These are phyloP conservation scores for Beauveria medogensis DNA, from an alignment of 2,329 filamentous ascomycete species.

Conservation along the genomic window DNA sequence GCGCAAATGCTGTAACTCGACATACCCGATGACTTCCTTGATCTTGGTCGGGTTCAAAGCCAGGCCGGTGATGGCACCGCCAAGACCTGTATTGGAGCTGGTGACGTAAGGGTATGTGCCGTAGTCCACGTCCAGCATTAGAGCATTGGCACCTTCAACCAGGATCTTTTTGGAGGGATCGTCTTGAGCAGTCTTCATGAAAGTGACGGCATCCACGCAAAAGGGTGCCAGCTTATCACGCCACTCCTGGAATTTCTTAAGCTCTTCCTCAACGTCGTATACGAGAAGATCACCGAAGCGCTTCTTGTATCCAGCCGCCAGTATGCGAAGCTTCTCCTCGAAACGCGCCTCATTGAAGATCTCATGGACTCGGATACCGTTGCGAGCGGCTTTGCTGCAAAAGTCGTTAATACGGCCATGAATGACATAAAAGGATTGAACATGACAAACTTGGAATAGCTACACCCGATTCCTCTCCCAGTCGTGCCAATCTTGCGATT, in stretches of 20 bases:
- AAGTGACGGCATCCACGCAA: conserved; percentile 58
- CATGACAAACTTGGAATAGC: conserved; percentile 16
- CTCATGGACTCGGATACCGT: conserved; percentile 58
- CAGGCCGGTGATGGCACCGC: conserved; percentile 55
- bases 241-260: conserved; percentile 52
- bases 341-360: conserved; percentile 60
- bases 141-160: conserved; percentile 54
- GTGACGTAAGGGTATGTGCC: conserved; percentile 23
- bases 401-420: neutral
- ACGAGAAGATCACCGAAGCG: conserved; percentile 58
- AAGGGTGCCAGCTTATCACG: conserved; percentile 49
- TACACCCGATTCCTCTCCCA: conserved; percentile 29
- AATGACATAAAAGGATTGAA: neutral
- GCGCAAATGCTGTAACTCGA: neutral
- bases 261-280: conserved; percentile 63
- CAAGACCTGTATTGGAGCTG: conserved; percentile 10
- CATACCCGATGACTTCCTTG: conserved; percentile 45
- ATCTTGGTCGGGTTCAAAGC: conserved; percentile 53
- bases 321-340: conserved; percentile 54
- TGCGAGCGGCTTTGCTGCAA: conserved; percentile 32
- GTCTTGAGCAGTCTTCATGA: conserved; percentile 55
- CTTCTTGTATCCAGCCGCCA: conserved; percentile 55
- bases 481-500: conserved; percentile 25
- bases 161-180: conserved; percentile 46
- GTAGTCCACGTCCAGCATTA: conserved; percentile 60